Percentiles rank a stretch among this genome's conserved stretches.
These are phyloP conservation scores for Aspergillus udagawae DNA, from an alignment of 2,329 filamentous ascomycete genomes.

Conservation along the genomic window DNA sequence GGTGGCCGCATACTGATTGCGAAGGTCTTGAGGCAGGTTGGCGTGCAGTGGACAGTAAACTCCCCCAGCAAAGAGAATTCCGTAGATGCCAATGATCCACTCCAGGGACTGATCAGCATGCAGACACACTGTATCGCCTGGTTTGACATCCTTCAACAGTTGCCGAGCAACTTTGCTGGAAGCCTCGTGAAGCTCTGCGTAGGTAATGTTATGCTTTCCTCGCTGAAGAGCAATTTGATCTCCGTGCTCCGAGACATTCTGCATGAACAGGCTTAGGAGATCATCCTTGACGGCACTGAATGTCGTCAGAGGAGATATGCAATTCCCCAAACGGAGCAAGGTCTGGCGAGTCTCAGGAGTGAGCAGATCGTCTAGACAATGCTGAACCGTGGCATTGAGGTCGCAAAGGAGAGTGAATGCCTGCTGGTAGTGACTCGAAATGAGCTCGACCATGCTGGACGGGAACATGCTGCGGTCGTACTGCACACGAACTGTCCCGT, in stretches of 20 bases:
- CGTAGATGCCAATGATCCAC: constrained; percentile 10
- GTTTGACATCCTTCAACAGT: constrained; percentile 1
- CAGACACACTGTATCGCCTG: constrained; percentile 4
- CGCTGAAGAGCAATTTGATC: background rate
- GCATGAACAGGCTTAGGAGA: constrained; percentile 4
- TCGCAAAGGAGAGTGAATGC: no score
- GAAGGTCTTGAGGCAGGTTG: constrained; percentile 1
- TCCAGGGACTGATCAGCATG: constrained; percentile 15
- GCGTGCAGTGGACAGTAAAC: constrained; percentile 21
- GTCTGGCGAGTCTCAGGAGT: background rate
- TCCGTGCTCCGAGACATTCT: background rate
- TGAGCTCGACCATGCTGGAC: no score
- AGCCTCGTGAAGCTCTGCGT: background rate
- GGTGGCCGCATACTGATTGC: background rate
- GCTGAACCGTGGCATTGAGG: no score
- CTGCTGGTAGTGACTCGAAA: no score
- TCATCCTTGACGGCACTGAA: constrained; percentile 1
- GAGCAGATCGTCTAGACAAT: no score
- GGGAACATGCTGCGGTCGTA: no score
- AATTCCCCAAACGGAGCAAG: constrained; percentile 1
- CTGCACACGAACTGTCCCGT: no score
- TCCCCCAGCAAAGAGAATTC: constrained; percentile 2
- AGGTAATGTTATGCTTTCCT: background rate
- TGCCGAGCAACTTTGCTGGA: constrained; percentile 2
- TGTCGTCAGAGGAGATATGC: background rate